A percentile compares a stretch with the other conserved stretches of the same genome.
phyloP scores from a whole-genome alignment of 2,329 filamentous ascomycete species.

The Pseudogymnoascus sp. region DNA sequence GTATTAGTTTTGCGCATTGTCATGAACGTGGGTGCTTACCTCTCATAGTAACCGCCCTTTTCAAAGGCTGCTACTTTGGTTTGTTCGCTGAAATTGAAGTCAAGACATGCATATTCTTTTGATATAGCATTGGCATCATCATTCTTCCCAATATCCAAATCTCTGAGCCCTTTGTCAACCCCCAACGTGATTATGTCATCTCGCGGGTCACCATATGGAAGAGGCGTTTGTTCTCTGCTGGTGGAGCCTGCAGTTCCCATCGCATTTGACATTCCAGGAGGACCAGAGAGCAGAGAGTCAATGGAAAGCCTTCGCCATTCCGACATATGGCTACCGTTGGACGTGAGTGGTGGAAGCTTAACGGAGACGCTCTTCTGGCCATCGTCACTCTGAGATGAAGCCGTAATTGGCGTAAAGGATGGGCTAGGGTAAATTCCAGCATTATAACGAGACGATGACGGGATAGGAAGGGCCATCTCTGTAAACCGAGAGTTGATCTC shows the following conservation, averaged over 20 bases:
- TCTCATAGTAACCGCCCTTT: constrained; percentile 61
- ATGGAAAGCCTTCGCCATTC: constrained; percentile 54
- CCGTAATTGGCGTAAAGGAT: constrained; percentile 31
- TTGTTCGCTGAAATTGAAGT: constrained; percentile 43
- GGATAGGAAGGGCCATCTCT: constrained; percentile 21
- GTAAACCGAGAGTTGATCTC: constrained; percentile 5
- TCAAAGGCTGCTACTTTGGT: constrained; percentile 47
- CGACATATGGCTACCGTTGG: constrained; percentile 24
- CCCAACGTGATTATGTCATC: constrained; percentile 52
- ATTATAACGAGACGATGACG: constrained; percentile 13
- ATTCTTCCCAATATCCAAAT: constrained; percentile 64
- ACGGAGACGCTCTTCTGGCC: constrained; percentile 31
- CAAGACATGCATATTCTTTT: constrained; percentile 29
- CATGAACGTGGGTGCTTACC: constrained; percentile 56
- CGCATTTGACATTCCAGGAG: constrained; percentile 31
- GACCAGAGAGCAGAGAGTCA: constrained; percentile 53
- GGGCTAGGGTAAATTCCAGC: constrained; percentile 4
- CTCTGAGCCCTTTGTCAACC: constrained; percentile 61
- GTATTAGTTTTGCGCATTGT: constrained; percentile 23
- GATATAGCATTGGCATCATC: constrained; percentile 63
- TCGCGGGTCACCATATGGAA: constrained; percentile 18
- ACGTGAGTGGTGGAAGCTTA: constrained; percentile 19
- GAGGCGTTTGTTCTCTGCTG: constrained; percentile 12
- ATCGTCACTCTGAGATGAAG: constrained; percentile 38
- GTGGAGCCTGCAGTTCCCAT: constrained; percentile 16